Conservation (phyloP, 1,284 basidiomycete genomes). For the Puccinia hordei region DNA sequence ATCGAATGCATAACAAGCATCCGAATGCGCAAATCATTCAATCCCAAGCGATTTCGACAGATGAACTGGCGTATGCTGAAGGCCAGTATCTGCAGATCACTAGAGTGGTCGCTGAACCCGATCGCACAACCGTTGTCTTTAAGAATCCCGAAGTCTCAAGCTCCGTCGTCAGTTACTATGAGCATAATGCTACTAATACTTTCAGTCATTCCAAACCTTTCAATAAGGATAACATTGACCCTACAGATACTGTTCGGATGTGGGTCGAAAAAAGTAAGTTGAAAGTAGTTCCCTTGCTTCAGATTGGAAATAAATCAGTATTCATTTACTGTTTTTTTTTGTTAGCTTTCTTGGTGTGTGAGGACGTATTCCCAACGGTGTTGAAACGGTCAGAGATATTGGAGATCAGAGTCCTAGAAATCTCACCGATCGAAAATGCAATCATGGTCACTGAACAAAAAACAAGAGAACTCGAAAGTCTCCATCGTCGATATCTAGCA, state of each 20-base stretch:
- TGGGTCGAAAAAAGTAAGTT: constrained; percentile 64
- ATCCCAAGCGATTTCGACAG: constrained; percentile 73
- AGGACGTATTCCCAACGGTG: constrained; percentile 88
- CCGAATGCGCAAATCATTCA: constrained; percentile 80
- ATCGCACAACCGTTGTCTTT: constrained; percentile 76
- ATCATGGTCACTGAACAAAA: constrained; percentile 76
- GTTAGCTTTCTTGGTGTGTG: constrained; percentile 60
- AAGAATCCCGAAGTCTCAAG: constrained; percentile 79
- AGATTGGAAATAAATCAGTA: constrained; percentile 72
- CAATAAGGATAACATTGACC: constrained; percentile 62
- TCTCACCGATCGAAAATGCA: constrained; percentile 84
- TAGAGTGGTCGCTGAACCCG: constrained; percentile 79
- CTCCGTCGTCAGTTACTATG: constrained; percentile 79
- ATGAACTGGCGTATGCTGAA: constrained; percentile 76
- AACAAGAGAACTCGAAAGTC: constrained; percentile 71
- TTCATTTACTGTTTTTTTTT: not conserved
- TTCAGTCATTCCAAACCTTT: constrained; percentile 72
- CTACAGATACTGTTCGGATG: constrained; percentile 46
- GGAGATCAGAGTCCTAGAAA: constrained; percentile 72
- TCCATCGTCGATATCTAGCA: constrained; percentile 72
- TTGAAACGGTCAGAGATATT: constrained; percentile 85
- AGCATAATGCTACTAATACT: constrained; percentile 66
- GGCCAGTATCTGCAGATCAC: constrained; percentile 77
- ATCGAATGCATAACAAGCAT: constrained; percentile 88
- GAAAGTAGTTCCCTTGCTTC: constrained; percentile 68